Conservation (phyloP, 176 grass and related monocot species). For the Avena insularis region DNA sequence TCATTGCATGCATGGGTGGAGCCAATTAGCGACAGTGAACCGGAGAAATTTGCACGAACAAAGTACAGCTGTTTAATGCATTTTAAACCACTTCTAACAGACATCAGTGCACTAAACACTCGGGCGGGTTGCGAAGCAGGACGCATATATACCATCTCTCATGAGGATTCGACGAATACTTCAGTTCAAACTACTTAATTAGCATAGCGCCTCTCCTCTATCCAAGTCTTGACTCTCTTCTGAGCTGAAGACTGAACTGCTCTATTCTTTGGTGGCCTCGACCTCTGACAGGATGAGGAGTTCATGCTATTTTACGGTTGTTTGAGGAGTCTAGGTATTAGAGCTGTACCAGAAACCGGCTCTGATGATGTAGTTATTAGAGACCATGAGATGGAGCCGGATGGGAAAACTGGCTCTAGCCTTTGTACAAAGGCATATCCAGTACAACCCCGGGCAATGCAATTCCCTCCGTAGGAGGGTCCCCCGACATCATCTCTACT, state of each 20-base stretch:
- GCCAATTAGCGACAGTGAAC: neutral
- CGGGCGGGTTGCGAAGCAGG: neutral
- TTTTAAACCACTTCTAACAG: slow-evolving; percentile 6
- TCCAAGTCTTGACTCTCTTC: neutral
- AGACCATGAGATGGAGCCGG: too few species aligned
- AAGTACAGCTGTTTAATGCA: slow-evolving; percentile 5
- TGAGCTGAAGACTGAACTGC: slow-evolving; percentile 8
- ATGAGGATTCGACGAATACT: neutral
- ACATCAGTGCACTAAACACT: slow-evolving; percentile 31
- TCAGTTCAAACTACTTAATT: neutral
- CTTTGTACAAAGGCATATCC: too few species aligned
- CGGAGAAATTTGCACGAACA: neutral
- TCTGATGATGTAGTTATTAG: too few species aligned
- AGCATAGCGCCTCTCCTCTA: neutral
- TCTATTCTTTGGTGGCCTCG: neutral
- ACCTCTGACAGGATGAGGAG: slow-evolving; percentile 18
- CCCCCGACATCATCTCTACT: too few species aligned
- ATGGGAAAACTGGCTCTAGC: too few species aligned
- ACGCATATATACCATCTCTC: slow-evolving; percentile 44
- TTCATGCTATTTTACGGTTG: neutral
- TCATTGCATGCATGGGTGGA: neutral
- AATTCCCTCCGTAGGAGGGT: too few species aligned
- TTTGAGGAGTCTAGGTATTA: too few species aligned
- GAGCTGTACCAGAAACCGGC: too few species aligned
- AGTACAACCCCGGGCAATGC: too few species aligned